A percentile compares a stretch with the other conserved stretches of the same genome.
These are phyloP conservation scores for Coemansia sp. DNA, from an alignment of 192 early-diverging fungal genomes.

Conservation along the genomic window DNA sequence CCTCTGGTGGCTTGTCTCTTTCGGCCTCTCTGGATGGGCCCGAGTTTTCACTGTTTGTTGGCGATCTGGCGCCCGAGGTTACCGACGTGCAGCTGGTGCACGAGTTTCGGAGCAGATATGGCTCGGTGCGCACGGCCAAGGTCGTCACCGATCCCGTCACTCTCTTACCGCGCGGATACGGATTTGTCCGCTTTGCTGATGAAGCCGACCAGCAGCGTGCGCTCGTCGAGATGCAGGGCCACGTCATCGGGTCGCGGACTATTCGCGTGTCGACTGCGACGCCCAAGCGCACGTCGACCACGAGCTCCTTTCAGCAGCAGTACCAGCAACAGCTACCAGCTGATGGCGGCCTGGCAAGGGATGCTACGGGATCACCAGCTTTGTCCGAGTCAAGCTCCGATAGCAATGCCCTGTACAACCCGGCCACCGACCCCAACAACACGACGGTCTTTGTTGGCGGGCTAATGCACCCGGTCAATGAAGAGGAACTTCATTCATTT, in stretches of 20 bases:
- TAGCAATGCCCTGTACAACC: slow-evolving; percentile 45
- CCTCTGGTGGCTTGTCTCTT: slow-evolving; percentile 44
- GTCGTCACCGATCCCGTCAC: slow-evolving; percentile 89
- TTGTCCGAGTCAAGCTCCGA: slow-evolving; percentile 35
- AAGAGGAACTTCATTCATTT: slow-evolving; percentile 80
- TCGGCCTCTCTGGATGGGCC: slow-evolving; percentile 53
- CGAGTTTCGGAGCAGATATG: slow-evolving; percentile 82
- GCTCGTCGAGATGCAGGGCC: slow-evolving; percentile 86
- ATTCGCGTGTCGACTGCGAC: slow-evolving; percentile 91
- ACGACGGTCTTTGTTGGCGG: slow-evolving; percentile 99
- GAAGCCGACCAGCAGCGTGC: slow-evolving; percentile 89
- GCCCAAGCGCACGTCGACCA: slow-evolving; percentile 42
- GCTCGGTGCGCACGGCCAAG: slow-evolving; percentile 86
- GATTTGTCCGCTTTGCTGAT: slow-evolving; percentile 90
- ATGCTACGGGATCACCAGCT: slow-evolving; percentile 28
- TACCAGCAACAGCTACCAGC: neutral
- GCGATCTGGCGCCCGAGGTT: slow-evolving; percentile 89
- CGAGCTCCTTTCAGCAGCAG: slow-evolving; percentile 15
- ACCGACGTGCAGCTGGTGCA: slow-evolving; percentile 69
- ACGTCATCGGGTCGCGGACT: slow-evolving; percentile 74
- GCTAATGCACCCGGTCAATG: slow-evolving; percentile 74
- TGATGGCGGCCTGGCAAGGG: slow-evolving; percentile 13
- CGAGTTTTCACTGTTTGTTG: slow-evolving; percentile 94
- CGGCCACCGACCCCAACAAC: slow-evolving; percentile 77
- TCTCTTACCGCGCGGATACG: slow-evolving; percentile 83